Evolutionary conservation across 345 rosid genomes (phyloP), one percentile per base, ranked within the genome.

Genomic region (Trapa incisa): DNA sequence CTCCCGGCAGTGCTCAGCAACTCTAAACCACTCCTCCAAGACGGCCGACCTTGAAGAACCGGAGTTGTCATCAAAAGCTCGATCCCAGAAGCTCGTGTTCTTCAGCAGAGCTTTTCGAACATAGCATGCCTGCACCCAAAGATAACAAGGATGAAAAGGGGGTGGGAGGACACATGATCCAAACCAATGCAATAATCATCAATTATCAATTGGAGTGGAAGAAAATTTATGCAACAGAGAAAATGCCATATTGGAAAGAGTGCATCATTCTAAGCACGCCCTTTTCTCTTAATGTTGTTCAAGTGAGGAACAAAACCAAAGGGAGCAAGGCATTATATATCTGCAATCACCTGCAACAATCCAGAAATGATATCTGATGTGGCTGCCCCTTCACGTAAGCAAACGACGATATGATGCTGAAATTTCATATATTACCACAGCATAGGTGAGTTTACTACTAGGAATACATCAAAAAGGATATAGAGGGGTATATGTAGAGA

Each of bases 331-430:
- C 41, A 5, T 22, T 12, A 17, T 6, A 64, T 15, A 38, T 64
- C 33, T 58, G 35, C 3, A 45, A 65, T 75, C 70, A 87, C 92
- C 89, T 85, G 89, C 73, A 83, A 76, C 69, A 87, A 70, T 60
- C 89, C 89, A 72, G 60, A 62, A 38, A 76, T 70, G 22, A 82
- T 66, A 69, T 85, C 85, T 29, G 72, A 71, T n/a, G 80, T 80
- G 36, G 71, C 74, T 70, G 84, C 84, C 4, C 89, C 89, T 71
- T 87, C 93, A 3, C 82, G 80, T 0, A 83, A 67, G 68, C 80
- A 87, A 65, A 87, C 77, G 60, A 83, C 76, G 60, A 87, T 76
- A 17, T 81, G 82, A 13, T 38, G 77, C 93, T 77, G 54, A 65
- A 77, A 70, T 72, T 71, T 72, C 66, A 22, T 22, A 72, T n/a